Percentiles rank a stretch among this genome's conserved stretches.
Conservation (phyloP, 2,329 filamentous ascomycete genomes). For the Mariannaea sp. region DNA sequence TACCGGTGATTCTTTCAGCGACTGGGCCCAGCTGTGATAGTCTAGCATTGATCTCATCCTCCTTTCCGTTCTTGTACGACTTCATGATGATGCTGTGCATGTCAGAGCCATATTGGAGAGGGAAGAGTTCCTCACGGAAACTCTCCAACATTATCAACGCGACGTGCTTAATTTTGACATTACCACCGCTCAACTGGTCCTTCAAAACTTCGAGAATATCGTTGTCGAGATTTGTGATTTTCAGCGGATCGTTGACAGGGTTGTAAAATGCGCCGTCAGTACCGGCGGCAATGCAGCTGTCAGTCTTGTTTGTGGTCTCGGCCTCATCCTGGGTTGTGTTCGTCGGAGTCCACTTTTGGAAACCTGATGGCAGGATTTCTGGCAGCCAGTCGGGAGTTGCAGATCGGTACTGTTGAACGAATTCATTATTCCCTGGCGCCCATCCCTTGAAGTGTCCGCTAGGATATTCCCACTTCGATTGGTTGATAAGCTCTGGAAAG, state of each 20-base stretch:
- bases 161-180: slow-evolving; percentile 50
- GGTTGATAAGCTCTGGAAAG: slow-evolving; percentile 35
- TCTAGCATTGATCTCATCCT: slow-evolving; percentile 35
- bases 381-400: slow-evolving; percentile 39
- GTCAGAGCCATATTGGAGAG: slow-evolving; percentile 47
- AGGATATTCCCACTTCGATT: slow-evolving; percentile 34
- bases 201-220: slow-evolving; percentile 39
- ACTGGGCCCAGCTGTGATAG: slow-evolving; percentile 34
- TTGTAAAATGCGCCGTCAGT: slow-evolving; percentile 42
- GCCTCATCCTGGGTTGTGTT: background rate
- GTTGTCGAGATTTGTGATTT: slow-evolving; percentile 46
- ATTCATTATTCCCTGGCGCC: slow-evolving; percentile 38
- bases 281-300: slow-evolving; percentile 5
- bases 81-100: slow-evolving; percentile 43
- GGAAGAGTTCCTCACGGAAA: slow-evolving; percentile 52
- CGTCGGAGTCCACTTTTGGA: slow-evolving; percentile 36
- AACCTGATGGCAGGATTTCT: slow-evolving; percentile 32
- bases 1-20: slow-evolving; percentile 20
- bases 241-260: slow-evolving; percentile 47
- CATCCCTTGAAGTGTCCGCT: slow-evolving; percentile 39
- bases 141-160: slow-evolving; percentile 52
- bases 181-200: slow-evolving; percentile 28
- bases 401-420: slow-evolving; percentile 33
- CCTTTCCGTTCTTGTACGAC: slow-evolving; percentile 37
- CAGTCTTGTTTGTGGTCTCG: background rate